These are phyloP conservation scores for Apiospora aurea DNA, from an alignment of 2,329 filamentous ascomycete species.

Conservation along the genomic window DNA sequence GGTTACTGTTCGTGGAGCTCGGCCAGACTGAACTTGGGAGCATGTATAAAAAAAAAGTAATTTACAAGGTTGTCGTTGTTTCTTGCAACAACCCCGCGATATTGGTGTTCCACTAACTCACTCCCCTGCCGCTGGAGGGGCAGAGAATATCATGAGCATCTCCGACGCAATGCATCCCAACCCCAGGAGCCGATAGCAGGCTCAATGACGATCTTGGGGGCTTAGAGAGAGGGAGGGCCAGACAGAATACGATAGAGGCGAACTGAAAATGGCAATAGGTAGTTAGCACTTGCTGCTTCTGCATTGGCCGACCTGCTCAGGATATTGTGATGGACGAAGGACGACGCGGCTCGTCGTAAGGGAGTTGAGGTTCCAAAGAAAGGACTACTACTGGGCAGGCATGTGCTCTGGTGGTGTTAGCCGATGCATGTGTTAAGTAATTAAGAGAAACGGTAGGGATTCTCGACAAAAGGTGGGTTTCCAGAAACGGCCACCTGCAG, in stretches of 20 bases:
- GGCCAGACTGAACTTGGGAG: not conserved
- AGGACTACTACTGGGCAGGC: not conserved
- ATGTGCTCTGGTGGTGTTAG: not conserved
- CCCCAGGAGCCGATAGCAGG: not conserved
- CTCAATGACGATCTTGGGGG: not conserved
- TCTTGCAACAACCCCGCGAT: not conserved
- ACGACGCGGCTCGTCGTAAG: slow-evolving; percentile 16
- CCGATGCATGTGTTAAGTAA: slow-evolving; percentile 20
- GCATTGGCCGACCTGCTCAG: not conserved
- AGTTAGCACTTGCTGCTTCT: not conserved
- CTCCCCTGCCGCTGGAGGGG: not conserved
- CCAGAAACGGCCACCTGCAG: slow-evolving; percentile 9
- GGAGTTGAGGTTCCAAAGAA: slow-evolving; percentile 2
- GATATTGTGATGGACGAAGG: not conserved
- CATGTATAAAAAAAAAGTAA: no score
- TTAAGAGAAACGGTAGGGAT: not conserved
- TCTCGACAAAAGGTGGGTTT: slow-evolving; percentile 4
- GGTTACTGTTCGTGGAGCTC: not conserved
- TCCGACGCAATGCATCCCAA: not conserved
- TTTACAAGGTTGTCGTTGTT: slow-evolving; percentile 8
- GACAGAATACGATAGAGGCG: not conserved
- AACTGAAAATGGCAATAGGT: not conserved
- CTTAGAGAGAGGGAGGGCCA: not conserved
- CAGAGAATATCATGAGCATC: not conserved
- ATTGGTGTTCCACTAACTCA: not conserved